Base-by-base conservation (phyloP, 2,329 filamentous ascomycete genomes). In the Ophiostoma ulmi region DNA sequence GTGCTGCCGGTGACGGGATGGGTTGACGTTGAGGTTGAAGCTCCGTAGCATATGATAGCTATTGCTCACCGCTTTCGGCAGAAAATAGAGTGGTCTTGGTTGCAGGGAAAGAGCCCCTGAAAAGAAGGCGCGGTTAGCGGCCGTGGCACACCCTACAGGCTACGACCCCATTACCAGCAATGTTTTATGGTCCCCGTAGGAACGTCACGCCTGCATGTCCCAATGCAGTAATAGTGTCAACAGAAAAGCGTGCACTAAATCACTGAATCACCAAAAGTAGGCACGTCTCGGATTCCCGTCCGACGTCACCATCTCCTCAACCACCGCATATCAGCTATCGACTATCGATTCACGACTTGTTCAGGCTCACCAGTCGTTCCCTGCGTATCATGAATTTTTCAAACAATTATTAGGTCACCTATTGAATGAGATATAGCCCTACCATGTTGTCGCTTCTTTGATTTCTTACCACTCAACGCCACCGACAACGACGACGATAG, bases 191-290 rank as follows among this genome's bases (percentile, higher is more conserved):
- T 76, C 75, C 67, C 75, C 70, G 70, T 74, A 74, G 75, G 72
- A 75, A 76, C 75, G 72, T 66, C 35, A 38, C 31, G 5, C 31
- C 7, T 5, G 31, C 5, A 8, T 39, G 63, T 65, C 75, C 75
- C 39, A 76, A 77, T 75, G 67, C 35, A 74, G 76, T 73, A 76
- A 72, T 71, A 65, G 73, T 68, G 75, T 78, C 77, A 79, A 78
- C 75, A 79, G 74, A 75, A 66, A 55, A 41, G 38, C 66, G 67
- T 63, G 58, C 58, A 63, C 39, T 44, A 6, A 20, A 48, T n/a
- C n/a, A 26, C 52, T 58, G 11, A 26, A 58, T 31, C 31, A 31
- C 2, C 31, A 31, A 31, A 31, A 31, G 31, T 31, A 31, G 31
- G 31, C 31, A 31, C 31, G 22, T 26, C 52, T 13, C 52, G 52